These are phyloP conservation scores for Naganishia cerealis DNA, from an alignment of 1,284 basidiomycete genomes.

Conservation along the genomic window DNA sequence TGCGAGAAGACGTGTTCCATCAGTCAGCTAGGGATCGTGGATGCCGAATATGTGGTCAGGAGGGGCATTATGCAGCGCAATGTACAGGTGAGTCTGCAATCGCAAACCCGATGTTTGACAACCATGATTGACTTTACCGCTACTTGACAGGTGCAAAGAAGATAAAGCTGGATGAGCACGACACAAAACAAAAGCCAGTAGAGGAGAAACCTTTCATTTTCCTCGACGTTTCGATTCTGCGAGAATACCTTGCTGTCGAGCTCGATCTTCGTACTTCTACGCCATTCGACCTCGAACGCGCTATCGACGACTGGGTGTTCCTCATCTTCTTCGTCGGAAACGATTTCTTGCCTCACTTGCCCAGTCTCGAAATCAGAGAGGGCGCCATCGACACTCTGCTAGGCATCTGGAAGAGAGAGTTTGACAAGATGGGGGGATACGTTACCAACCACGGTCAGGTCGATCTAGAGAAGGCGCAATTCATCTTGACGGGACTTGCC, in stretches of 20 bases:
- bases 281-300: constrained; percentile 91
- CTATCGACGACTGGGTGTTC: constrained; percentile 99
- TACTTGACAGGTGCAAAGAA: constrained; percentile 46
- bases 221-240: constrained; percentile 89
- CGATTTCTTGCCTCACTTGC: constrained; percentile 97
- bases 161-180: constrained; percentile 60
- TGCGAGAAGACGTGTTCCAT: constrained; percentile 95
- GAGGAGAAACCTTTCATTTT: constrained; percentile 99
- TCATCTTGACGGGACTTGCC: constrained; percentile 92
- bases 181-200: constrained; percentile 65
- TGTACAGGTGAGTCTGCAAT: constrained; percentile 66
- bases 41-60: constrained; percentile 89
- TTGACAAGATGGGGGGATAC: constrained; percentile 94
- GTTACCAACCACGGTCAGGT: constrained; percentile 89
- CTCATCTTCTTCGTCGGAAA: constrained; percentile 99
- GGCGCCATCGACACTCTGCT: constrained; percentile 96
- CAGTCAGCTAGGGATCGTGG: constrained; percentile 59
- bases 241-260: constrained; percentile 97
- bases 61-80: constrained; percentile 89
- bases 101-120: neutral
- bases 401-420: constrained; percentile 89
- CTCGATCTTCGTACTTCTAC: constrained; percentile 80
- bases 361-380: constrained; percentile 96
- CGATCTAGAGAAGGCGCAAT: constrained; percentile 80
- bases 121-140: neutral